Evolutionary conservation across 176 grass and related monocot genomes (phyloP).

Genomic region (Ensete glaucum): DNA sequence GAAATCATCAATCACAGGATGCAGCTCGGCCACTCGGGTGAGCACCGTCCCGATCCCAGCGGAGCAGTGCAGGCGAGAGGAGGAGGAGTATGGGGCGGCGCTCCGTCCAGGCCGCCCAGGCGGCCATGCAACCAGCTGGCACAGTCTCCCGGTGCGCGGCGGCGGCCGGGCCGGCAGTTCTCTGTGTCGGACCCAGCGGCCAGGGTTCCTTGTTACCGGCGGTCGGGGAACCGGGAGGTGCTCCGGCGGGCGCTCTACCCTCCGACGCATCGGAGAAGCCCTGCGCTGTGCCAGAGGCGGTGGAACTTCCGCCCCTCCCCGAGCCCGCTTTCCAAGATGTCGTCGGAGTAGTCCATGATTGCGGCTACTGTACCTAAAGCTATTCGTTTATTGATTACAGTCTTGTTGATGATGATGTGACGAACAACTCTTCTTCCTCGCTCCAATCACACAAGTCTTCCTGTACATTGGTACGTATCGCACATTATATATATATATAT

Average conservation of each 20-base stretch:
- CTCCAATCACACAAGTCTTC: not conserved
- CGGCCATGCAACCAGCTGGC: not conserved
- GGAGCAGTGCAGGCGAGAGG: not conserved
- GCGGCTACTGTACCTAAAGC: not conserved
- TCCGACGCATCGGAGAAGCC: constrained; percentile 7
- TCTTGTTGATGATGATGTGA: not conserved
- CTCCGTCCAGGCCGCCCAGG: not conserved
- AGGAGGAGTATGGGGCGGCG: not conserved
- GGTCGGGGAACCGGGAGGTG: constrained; percentile 43
- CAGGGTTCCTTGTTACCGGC: not conserved
- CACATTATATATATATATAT: too few species aligned
- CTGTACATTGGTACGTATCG: not conserved
- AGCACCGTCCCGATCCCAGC: not conserved
- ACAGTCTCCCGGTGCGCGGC: not conserved
- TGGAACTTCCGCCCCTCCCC: constrained; percentile 69
- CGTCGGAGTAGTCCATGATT: constrained; percentile 4
- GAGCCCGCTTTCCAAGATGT: constrained; percentile 55
- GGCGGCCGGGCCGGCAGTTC: not conserved
- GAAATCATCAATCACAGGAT: not conserved
- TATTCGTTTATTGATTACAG: not conserved
- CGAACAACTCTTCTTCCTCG: not conserved
- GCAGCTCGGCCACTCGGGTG: not conserved
- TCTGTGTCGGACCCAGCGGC: not conserved
- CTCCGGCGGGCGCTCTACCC: constrained; percentile 54
- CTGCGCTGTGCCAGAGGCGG: constrained; percentile 24